These are phyloP conservation scores for Ballota nigra DNA, from an alignment of 257 asterid genomes.

Conservation along the genomic window DNA sequence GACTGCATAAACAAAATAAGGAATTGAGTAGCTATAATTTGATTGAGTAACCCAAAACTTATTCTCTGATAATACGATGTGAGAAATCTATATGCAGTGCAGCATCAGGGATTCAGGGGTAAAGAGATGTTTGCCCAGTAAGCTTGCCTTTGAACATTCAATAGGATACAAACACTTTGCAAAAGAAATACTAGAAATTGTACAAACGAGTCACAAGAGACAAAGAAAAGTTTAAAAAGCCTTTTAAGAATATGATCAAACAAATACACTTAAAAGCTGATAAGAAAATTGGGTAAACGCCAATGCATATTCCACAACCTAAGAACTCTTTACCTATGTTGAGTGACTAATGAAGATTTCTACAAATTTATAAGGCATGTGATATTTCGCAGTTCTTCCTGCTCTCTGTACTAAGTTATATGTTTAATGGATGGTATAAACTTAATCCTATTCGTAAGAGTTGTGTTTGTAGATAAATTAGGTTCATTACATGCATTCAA, in stretches of 20 bases:
- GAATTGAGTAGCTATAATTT: slow-evolving; percentile 24
- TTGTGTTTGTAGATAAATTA: neutral
- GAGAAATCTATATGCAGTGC: neutral
- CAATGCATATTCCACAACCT: slow-evolving; percentile 2
- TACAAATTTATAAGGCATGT: too few species aligned
- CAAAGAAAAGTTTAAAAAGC: neutral
- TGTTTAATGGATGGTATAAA: neutral
- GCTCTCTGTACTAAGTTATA: neutral
- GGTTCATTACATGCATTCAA: neutral
- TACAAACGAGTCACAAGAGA: neutral
- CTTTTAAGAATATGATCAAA: neutral
- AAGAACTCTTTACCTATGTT: neutral
- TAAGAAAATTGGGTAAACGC: neutral
- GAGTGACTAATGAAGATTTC: neutral
- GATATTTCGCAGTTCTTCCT: neutral
- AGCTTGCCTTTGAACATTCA: neutral
- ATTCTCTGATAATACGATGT: too few species aligned
- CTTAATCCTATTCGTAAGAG: neutral
- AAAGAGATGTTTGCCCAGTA: neutral
- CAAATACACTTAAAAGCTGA: neutral
- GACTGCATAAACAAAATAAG: slow-evolving; percentile 38
- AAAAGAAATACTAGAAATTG: neutral
- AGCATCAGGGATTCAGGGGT: neutral
- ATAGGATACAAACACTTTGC: neutral
- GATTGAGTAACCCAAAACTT: neutral